Evolutionary conservation across 768 basidiomycete genomes (phyloP).

Genomic region (Podaxis pistillaris): DNA sequence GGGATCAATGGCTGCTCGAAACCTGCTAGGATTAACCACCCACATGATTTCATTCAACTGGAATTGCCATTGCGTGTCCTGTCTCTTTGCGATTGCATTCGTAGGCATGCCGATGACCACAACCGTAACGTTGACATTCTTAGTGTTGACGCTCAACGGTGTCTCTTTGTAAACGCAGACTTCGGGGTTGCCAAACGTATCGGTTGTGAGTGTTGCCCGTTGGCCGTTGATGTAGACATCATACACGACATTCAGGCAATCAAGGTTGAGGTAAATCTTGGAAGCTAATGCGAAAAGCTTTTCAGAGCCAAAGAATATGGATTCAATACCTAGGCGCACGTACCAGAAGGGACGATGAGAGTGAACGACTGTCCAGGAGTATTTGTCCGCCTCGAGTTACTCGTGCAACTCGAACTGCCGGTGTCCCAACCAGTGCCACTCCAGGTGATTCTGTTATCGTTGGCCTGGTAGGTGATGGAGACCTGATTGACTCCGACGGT

Average conservation of each 20-base stretch:
- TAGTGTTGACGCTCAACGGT: not conserved
- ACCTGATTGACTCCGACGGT: not conserved
- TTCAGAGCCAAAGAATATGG: not conserved
- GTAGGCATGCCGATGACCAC: not conserved
- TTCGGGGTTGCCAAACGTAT: not conserved
- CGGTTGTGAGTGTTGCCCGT: not conserved
- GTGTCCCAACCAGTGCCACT: not conserved
- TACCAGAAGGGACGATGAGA: slow-evolving; percentile 7
- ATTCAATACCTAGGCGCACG: not conserved
- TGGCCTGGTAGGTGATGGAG: not conserved
- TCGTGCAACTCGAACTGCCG: not conserved
- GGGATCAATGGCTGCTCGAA: not conserved
- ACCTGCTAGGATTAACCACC: not conserved
- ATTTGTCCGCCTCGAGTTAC: slow-evolving; percentile 2
- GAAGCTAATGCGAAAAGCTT: not conserved
- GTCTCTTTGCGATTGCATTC: not conserved
- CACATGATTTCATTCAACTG: slow-evolving; percentile 10
- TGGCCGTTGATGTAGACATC: slow-evolving; percentile 6
- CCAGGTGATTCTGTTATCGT: slow-evolving; percentile 8
- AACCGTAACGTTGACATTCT: slow-evolving; percentile 12
- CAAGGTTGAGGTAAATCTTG: slow-evolving; percentile 5
- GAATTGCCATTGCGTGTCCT: not conserved
- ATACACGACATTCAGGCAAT: not conserved
- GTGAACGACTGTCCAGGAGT: slow-evolving; percentile 3
- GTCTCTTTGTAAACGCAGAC: not conserved